These are phyloP conservation scores for Aspergillus carbonarius DNA, from an alignment of 2,329 filamentous ascomycete genomes.

Conservation along the genomic window DNA sequence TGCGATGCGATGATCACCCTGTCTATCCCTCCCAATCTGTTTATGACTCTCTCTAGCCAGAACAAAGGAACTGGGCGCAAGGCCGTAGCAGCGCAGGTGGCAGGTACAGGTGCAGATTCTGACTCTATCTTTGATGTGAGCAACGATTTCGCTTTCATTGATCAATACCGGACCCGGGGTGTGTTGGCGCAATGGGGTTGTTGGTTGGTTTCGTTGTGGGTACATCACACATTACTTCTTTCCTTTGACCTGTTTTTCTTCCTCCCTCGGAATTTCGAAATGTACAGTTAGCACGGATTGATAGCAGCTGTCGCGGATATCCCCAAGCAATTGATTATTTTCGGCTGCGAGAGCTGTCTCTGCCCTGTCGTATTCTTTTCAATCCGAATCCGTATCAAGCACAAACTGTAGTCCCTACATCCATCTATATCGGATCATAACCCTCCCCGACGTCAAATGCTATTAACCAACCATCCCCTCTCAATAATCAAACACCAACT, in stretches of 20 bases:
- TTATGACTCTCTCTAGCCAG: background rate
- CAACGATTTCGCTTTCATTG: background rate
- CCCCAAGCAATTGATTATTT: background rate
- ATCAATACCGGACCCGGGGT: background rate
- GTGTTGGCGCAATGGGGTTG: background rate
- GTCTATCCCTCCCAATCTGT: background rate
- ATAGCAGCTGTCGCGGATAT: slow-evolving; percentile 4
- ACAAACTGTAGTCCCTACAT: too few species aligned
- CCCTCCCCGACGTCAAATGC: too few species aligned
- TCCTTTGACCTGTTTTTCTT: background rate
- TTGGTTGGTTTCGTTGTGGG: background rate
- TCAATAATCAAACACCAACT: too few species aligned
- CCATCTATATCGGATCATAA: too few species aligned
- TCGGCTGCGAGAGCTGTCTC: too few species aligned
- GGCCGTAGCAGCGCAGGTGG: background rate
- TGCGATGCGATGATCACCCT: slow-evolving; percentile 31
- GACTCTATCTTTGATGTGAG: background rate
- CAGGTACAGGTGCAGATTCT: background rate
- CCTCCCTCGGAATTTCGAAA: background rate
- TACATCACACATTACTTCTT: background rate
- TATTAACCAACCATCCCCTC: too few species aligned
- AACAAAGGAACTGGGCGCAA: background rate
- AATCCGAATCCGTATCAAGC: too few species aligned
- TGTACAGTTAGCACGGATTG: background rate
- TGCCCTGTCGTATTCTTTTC: background rate